These are phyloP conservation scores for Alternaria incomplexa DNA, from an alignment of 2,329 filamentous ascomycete genomes.

Conservation along the genomic window DNA sequence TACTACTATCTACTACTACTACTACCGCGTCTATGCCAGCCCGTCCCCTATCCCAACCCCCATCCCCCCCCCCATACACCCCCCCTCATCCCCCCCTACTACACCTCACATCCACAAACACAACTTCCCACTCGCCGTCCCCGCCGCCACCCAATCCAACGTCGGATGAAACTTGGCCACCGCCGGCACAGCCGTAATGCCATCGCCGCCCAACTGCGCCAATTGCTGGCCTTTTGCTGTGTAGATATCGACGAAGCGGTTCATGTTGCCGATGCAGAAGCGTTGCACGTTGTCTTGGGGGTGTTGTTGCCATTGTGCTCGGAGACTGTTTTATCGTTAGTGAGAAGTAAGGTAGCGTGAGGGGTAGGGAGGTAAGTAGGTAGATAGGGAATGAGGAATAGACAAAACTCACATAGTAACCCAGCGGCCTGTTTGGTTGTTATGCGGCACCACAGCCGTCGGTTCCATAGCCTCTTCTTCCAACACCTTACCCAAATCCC, in stretches of 20 bases:
- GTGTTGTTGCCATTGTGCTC: constrained; percentile 88
- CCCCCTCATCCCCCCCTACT: not conserved
- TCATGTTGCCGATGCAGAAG: constrained; percentile 96
- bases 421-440: constrained; percentile 95
- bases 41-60: too few relatives aligned
- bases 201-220: constrained; percentile 84
- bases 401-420: constrained; percentile 71
- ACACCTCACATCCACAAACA: constrained; percentile 80
- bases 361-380: too few relatives aligned
- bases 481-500: constrained; percentile 65
- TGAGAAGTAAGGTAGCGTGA: not conserved
- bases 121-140: constrained; percentile 89
- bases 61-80: too few relatives aligned
- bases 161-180: constrained; percentile 90
- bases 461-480: constrained; percentile 71
- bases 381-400: not conserved
- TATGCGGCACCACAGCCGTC: constrained; percentile 73
- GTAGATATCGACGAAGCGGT: constrained; percentile 92
- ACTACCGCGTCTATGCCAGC: too few relatives aligned
- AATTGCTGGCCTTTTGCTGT: constrained; percentile 82
- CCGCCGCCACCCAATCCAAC: constrained; percentile 89
- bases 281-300: constrained; percentile 82
- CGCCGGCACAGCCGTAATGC: constrained; percentile 92
- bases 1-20: too few relatives aligned
- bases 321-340: constrained; percentile 55